Base-by-base conservation (phyloP, 2,329 filamentous ascomycete species). In the Alternaria infectoria region DNA sequence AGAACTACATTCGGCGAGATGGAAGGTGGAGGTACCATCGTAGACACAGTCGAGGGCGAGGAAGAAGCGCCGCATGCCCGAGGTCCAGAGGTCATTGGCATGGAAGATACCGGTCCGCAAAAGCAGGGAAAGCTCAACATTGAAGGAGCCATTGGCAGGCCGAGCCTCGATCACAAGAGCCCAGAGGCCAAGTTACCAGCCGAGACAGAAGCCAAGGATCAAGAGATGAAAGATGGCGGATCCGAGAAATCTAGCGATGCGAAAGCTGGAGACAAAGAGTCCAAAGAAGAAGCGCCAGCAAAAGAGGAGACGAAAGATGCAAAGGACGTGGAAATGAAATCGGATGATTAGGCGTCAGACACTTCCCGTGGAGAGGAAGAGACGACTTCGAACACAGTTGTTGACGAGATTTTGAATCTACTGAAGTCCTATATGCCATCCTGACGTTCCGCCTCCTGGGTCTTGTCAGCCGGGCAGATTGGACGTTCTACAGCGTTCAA, bases 41-140 rank as follows among this genome's bases (percentile, higher is more conserved):
- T 75, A 15, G 72, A 79, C 44, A 78, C 75, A 8, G 69, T 81
- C 59, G 80, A 81, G 63, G 79, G 77, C 8, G 81, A 82, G 58
- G 90, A 92, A 62, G 85, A 89, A 56, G 74, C 82, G 3, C 92
- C 93, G 6, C 93, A 97, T 79, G 93, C 92, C 0, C 87, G 93
- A 44, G 95, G 95, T 0, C 96, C 96, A 0, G 89, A 93, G 28
- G 86, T 93, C 70, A 91, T 98, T 54, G 95, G 94, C 5, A 89
- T 93, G 62, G 89, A 92, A 70, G 96, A 99, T 76, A 91, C 93
- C 68, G 96, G 96, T 0, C 89, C 92, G 10, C 94, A 85, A 92
- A 81, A 81, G 17, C 92, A 82, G 91, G 79, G 81, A 68, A 56
- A 82, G 12, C 65, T 80, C 26, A 67, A 81, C 51, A 74, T 80